These are phyloP conservation scores for Jackrogersella multiformis DNA, from an alignment of 495 filamentous ascomycete species.

Conservation along the genomic window DNA sequence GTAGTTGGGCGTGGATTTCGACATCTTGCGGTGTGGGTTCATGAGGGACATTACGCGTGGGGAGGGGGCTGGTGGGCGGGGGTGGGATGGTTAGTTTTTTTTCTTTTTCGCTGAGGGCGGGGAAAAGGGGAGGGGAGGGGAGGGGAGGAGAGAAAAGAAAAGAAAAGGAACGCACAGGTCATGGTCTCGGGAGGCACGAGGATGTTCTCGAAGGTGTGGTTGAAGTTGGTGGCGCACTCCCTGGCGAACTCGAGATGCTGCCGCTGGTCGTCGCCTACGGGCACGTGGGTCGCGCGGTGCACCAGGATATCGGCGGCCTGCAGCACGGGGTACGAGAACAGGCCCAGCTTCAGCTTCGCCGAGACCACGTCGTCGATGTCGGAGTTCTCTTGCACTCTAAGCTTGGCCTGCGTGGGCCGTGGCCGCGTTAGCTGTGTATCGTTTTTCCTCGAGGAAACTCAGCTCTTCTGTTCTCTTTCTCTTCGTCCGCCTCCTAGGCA, in stretches of 20 bases:
- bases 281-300: conserved; percentile 91
- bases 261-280: conserved; percentile 90
- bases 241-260: conserved; percentile 95
- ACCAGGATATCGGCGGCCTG: conserved; percentile 95
- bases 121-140: neutral
- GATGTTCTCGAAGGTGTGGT: conserved; percentile 70
- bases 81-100: conserved; percentile 1
- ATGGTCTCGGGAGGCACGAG: conserved; percentile 76
- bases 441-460: too few relatives aligned
- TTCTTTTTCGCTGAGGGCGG: neutral
- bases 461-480: too few relatives aligned
- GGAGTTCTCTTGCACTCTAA: conserved; percentile 64
- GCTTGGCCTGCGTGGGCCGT: conserved; percentile 69
- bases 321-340: conserved; percentile 95
- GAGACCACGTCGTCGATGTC: conserved; percentile 63
- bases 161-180: conserved; percentile 66
- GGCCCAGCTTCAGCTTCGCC: conserved; percentile 78
- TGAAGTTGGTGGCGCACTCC: conserved; percentile 84
- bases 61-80: conserved; percentile 62
- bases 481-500: neutral
- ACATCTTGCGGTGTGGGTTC: conserved; percentile 85
- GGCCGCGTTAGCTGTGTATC: too few relatives aligned
- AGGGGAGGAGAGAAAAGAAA: conserved; percentile 9
- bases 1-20: conserved; percentile 79
- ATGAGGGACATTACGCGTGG: conserved; percentile 90